Conservation (phyloP, 371 early-diverging fungal species). For the Batkoa obscura region DNA sequence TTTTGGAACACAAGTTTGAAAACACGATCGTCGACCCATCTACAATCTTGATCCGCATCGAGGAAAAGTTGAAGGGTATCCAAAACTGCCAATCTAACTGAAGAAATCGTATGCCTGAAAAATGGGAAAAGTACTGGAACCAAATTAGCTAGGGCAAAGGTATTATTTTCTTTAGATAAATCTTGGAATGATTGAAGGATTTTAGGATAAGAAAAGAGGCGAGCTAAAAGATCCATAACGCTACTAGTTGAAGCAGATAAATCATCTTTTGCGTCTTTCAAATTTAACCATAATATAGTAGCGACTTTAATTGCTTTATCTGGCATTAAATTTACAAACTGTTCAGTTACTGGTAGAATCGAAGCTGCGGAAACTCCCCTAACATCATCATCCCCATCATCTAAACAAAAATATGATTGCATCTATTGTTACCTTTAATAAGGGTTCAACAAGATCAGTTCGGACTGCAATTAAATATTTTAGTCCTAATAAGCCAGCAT, state of each 20-base stretch:
- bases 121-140: slow-evolving; percentile 80
- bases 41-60: slow-evolving; percentile 32
- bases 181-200: slow-evolving; percentile 29
- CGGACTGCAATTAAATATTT: slow-evolving; percentile 88
- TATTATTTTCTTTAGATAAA: slow-evolving; percentile 9
- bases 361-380: slow-evolving; percentile 81
- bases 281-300: slow-evolving; percentile 63
- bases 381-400: slow-evolving; percentile 83
- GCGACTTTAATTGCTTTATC: slow-evolving; percentile 49
- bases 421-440: slow-evolving; percentile 36
- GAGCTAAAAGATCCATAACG: slow-evolving; percentile 83
- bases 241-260: slow-evolving; percentile 79
- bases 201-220: slow-evolving; percentile 43
- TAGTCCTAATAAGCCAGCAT: slow-evolving; percentile 86
- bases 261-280: slow-evolving; percentile 69
- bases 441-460: slow-evolving; percentile 50
- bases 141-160: slow-evolving; percentile 33
- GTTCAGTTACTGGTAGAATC: slow-evolving; percentile 67
- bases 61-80: slow-evolving; percentile 55
- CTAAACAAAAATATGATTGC: slow-evolving; percentile 31
- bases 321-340: slow-evolving; percentile 45
- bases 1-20: slow-evolving; percentile 76
- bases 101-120: slow-evolving; percentile 77
- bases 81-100: slow-evolving; percentile 72
- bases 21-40: slow-evolving; percentile 60